Evolutionary conservation across 148 eudicot species (phyloP).

Genomic region (Rhododendron mucronatum): DNA sequence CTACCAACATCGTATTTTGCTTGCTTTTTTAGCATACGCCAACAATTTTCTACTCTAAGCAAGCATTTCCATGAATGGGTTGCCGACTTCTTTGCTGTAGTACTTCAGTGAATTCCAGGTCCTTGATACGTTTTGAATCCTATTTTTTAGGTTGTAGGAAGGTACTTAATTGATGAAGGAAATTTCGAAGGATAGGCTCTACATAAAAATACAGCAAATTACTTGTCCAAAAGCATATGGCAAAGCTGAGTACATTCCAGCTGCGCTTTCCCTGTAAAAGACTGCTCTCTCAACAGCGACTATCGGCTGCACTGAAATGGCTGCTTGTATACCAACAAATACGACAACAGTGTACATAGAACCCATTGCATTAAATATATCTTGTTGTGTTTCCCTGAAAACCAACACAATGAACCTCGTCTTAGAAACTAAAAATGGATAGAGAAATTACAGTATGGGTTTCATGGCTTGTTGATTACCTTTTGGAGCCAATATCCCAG

Average conservation of each 20-base stretch:
- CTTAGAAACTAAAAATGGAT: not conserved
- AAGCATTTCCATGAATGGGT: not conserved
- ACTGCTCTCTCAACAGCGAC: constrained; percentile 62
- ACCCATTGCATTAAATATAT: constrained; percentile 63
- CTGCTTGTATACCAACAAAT: constrained; percentile 48
- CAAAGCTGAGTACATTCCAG: constrained; percentile 71
- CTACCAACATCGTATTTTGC: not conserved
- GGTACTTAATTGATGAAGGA: not conserved
- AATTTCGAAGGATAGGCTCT: not conserved
- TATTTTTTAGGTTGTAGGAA: not conserved
- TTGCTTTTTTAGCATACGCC: not conserved
- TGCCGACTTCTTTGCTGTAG: not conserved
- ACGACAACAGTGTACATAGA: constrained; percentile 53
- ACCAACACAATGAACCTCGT: not conserved
- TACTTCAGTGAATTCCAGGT: not conserved
- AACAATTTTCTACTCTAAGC: not conserved
- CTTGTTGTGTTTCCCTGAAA: constrained; percentile 32
- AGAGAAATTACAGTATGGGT: not conserved
- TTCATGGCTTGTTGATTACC: constrained; percentile 16
- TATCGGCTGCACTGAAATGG: constrained; percentile 57
- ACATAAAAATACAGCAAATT: not conserved
- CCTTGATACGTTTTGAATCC: not conserved
- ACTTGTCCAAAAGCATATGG: constrained; percentile 73
- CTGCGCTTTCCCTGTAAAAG: constrained; percentile 65
- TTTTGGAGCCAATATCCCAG: constrained; percentile 44